These are phyloP conservation scores for Boletus eberwhitei DNA, from an alignment of 768 basidiomycete species.

Conservation along the genomic window DNA sequence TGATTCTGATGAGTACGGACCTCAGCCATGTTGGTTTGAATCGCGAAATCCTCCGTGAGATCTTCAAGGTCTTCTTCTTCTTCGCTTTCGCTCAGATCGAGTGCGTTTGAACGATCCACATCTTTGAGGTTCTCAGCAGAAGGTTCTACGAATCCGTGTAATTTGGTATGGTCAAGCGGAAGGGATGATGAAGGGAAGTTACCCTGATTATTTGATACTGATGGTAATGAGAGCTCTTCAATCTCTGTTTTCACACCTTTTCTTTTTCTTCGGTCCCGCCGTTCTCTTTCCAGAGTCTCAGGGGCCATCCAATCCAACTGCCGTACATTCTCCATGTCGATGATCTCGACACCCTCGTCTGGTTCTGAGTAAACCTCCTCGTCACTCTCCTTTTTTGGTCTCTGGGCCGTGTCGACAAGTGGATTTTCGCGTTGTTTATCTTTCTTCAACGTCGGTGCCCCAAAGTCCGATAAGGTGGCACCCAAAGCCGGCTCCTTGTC, in stretches of 20 bases:
- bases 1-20: slow-evolving; percentile 27
- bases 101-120: slow-evolving; percentile 53
- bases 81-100: slow-evolving; percentile 72
- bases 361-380: slow-evolving; percentile 81
- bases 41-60: slow-evolving; percentile 66
- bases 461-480: slow-evolving; percentile 46
- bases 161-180: neutral
- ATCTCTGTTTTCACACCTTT: slow-evolving; percentile 41
- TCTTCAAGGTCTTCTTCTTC: slow-evolving; percentile 80
- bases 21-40: slow-evolving; percentile 37
- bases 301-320: slow-evolving; percentile 90
- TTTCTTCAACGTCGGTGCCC: slow-evolving; percentile 49
- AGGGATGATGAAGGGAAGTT: slow-evolving; percentile 2
- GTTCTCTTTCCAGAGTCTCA: slow-evolving; percentile 60
- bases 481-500: slow-evolving; percentile 40
- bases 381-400: slow-evolving; percentile 42
- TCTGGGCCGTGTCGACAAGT: slow-evolving; percentile 21
- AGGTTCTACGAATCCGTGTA: slow-evolving; percentile 6
- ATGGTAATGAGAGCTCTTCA: slow-evolving; percentile 36
- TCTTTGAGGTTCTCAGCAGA: slow-evolving; percentile 18
- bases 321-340: slow-evolving; percentile 76
- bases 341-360: slow-evolving; percentile 82
- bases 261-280: slow-evolving; percentile 34
- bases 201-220: slow-evolving; percentile 35
- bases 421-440: slow-evolving; percentile 35